Evolutionary conservation across 1,284 basidiomycete species (phyloP).

Genomic region (Puccinia polysora): DNA sequence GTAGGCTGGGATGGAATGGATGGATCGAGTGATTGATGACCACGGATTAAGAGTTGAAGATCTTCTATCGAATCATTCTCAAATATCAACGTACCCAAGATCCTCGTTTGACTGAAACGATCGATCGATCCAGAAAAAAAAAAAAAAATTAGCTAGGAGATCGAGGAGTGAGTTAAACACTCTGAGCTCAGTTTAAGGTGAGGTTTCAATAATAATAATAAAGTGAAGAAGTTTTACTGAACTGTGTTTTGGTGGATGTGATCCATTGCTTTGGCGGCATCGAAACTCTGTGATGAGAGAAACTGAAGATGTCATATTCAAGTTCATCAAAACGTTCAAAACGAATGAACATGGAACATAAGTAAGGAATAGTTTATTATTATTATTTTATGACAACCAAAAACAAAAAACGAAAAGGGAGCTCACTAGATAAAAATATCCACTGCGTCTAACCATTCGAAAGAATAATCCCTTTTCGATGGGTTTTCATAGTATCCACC

Average conservation of each 20-base stretch:
- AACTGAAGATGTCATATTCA: conserved; percentile 56
- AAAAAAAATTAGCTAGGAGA: background rate
- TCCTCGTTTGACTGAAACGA: conserved; percentile 52
- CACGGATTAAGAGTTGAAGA: conserved; percentile 56
- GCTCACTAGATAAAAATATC: conserved; percentile 73
- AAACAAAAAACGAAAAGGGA: background rate
- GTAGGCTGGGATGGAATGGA: conserved; percentile 43
- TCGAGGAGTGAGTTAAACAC: background rate
- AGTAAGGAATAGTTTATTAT: too few relatives aligned
- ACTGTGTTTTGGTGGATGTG: conserved; percentile 68
- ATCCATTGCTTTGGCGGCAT: conserved; percentile 73
- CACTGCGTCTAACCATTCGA: conserved; percentile 70
- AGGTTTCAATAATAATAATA: background rate
- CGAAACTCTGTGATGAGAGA: conserved; percentile 72
- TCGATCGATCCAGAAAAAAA: background rate
- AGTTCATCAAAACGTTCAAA: too few relatives aligned
- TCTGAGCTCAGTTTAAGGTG: too few relatives aligned
- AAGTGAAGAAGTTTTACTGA: conserved; percentile 56
- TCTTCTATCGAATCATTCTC: conserved; percentile 64
- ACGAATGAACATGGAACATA: too few relatives aligned
- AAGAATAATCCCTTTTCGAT: conserved; percentile 65
- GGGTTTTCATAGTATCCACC: conserved; percentile 69
- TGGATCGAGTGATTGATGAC: conserved; percentile 52
- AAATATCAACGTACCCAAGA: conserved; percentile 73
- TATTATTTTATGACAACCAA: background rate